Evolutionary conservation across 2,329 filamentous ascomycete species (phyloP).

Genomic region (Calonectria pseudoturangicola): DNA sequence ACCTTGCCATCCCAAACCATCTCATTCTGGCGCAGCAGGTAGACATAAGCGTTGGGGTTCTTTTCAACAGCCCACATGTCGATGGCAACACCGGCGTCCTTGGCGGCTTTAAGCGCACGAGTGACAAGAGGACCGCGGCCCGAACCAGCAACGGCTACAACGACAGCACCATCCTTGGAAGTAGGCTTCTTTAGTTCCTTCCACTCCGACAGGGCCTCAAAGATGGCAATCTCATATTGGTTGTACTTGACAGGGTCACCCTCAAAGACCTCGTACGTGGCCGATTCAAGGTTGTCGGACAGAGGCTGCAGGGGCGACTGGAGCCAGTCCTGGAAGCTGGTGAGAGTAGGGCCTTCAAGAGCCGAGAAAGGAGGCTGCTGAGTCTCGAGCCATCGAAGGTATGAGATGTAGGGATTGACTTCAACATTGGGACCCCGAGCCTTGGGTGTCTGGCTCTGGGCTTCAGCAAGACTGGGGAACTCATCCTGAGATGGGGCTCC

Average conservation of each 20-base stretch:
- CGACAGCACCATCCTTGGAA: slow-evolving; percentile 80
- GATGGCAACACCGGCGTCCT: slow-evolving; percentile 83
- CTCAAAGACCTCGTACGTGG: slow-evolving; percentile 99
- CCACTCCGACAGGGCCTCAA: slow-evolving; percentile 89
- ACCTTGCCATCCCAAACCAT: slow-evolving; percentile 87
- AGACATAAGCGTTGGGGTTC: slow-evolving; percentile 97
- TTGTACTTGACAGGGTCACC: slow-evolving; percentile 98
- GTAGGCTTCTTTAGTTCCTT: slow-evolving; percentile 81
- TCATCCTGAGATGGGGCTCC: slow-evolving; percentile 66
- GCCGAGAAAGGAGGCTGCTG: slow-evolving; percentile 80
- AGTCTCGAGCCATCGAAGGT: slow-evolving; percentile 88
- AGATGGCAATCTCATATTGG: slow-evolving; percentile 92
- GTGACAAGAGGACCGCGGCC: slow-evolving; percentile 95
- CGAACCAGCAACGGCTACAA: slow-evolving; percentile 94
- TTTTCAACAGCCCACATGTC: slow-evolving; percentile 97
- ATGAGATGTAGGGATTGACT: slow-evolving; percentile 77
- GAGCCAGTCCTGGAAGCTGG: slow-evolving; percentile 90
- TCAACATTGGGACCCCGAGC: slow-evolving; percentile 52
- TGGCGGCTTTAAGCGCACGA: slow-evolving; percentile 87
- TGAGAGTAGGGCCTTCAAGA: slow-evolving; percentile 71
- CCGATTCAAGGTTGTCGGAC: slow-evolving; percentile 96
- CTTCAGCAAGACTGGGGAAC: slow-evolving; percentile 84
- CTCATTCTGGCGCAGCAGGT: slow-evolving; percentile 90
- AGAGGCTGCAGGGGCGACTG: slow-evolving; percentile 96
- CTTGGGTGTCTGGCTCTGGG: slow-evolving; percentile 62